Conservation (phyloP, 2,329 filamentous ascomycete species). For the Colletotrichum higginsianum region DNA sequence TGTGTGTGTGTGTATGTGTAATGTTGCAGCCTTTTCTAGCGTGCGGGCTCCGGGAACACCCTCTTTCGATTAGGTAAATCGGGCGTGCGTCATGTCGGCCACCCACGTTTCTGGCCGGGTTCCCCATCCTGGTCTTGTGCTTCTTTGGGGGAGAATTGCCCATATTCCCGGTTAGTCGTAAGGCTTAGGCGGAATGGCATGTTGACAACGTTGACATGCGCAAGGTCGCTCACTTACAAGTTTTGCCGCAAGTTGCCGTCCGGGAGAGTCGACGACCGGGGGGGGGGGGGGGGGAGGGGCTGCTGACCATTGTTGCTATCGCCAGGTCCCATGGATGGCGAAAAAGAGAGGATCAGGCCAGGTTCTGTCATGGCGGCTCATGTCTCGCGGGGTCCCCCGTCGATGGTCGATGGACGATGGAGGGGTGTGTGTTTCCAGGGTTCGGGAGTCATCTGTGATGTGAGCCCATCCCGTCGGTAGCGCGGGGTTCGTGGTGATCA, state of each 20-base stretch:
- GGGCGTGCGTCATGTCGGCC: not conserved
- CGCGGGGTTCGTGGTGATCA: slow-evolving; percentile 2
- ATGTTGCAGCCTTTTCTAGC: not conserved
- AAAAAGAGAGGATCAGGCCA: slow-evolving; percentile 1
- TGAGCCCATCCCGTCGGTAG: slow-evolving; percentile 25
- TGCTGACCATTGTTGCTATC: not conserved
- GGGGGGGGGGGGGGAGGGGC: not conserved
- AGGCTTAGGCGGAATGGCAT: not conserved
- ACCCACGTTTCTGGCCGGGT: not conserved
- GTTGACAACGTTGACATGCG: not conserved
- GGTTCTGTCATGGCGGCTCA: slow-evolving; percentile 18
- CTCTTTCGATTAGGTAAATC: slow-evolving; percentile 3
- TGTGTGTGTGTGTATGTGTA: no score
- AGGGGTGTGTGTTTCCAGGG: not conserved
- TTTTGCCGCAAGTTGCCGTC: not conserved
- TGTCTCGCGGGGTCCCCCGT: not conserved
- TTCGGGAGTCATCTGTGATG: not conserved
- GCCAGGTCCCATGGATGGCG: not conserved
- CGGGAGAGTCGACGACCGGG: not conserved
- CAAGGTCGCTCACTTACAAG: not conserved
- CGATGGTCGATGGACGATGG: not conserved
- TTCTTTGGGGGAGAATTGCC: not conserved
- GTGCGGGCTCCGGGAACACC: slow-evolving; percentile 5
- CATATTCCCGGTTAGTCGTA: not conserved
- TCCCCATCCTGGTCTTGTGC: no score